phyloP scores from a whole-genome alignment of 495 filamentous ascomycete genomes.

The Penicillium salamii region DNA sequence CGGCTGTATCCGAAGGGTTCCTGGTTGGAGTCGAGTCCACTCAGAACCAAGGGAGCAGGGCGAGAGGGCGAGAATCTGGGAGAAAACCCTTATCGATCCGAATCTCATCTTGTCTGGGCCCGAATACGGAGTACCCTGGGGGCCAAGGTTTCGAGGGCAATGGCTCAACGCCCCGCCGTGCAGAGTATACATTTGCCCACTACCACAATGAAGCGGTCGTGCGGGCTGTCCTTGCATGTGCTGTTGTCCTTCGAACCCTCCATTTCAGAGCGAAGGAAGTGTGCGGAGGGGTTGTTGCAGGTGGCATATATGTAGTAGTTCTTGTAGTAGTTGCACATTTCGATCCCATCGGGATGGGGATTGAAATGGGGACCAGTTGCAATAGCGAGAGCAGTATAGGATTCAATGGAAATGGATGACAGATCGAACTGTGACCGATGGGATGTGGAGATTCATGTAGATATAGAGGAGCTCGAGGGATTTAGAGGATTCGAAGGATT shows the following conservation, averaged over 20 bases:
- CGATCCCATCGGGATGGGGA: slow-evolving; percentile 23
- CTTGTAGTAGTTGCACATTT: slow-evolving; percentile 76
- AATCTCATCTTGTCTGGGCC: slow-evolving; percentile 4
- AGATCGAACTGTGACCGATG: slow-evolving; percentile 1
- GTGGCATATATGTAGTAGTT: slow-evolving; percentile 75
- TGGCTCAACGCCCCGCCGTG: slow-evolving; percentile 10
- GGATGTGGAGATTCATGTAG: neutral
- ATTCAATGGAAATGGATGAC: slow-evolving; percentile 1
- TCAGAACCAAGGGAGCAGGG: slow-evolving; percentile 10
- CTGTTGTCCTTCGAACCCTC: slow-evolving; percentile 60
- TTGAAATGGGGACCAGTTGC: slow-evolving; percentile 1
- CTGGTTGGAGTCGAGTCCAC: slow-evolving; percentile 7
- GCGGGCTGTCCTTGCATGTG: slow-evolving; percentile 60
- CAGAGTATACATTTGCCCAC: slow-evolving; percentile 66
- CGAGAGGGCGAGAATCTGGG: slow-evolving; percentile 6
- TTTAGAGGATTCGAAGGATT: neutral
- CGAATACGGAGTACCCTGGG: neutral
- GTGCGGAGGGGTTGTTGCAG: slow-evolving; percentile 62
- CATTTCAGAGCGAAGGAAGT: slow-evolving; percentile 64
- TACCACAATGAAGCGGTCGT: slow-evolving; percentile 70
- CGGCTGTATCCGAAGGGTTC: slow-evolving; percentile 22
- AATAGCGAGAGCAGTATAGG: slow-evolving; percentile 1
- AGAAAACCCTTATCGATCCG: slow-evolving; percentile 1
- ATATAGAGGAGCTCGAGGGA: neutral
- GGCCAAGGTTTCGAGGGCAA: slow-evolving; percentile 4